A percentile compares a stretch with the other conserved stretches of the same genome.
Conservation (phyloP, 2,329 filamentous ascomycete genomes). For the Aspergillus sp. region DNA sequence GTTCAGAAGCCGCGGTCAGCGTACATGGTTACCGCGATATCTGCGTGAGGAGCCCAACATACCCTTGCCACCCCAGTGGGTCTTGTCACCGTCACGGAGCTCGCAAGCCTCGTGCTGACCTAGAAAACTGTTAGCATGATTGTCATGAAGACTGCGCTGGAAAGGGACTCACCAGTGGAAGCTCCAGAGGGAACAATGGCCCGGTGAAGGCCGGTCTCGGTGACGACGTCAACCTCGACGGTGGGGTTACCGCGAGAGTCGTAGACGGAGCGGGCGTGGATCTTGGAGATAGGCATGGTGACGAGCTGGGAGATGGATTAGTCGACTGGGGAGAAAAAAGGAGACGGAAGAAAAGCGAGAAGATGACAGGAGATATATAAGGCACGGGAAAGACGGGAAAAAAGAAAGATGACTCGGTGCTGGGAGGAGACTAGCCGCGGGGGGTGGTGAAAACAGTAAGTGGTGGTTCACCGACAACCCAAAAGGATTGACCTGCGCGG, state of each 20-base stretch:
- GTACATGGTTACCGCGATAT: not conserved
- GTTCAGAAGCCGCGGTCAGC: not conserved
- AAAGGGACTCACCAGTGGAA: slow-evolving; percentile 68
- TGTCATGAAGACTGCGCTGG: not conserved
- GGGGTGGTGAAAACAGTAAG: slow-evolving; percentile 18
- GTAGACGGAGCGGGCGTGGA: slow-evolving; percentile 93
- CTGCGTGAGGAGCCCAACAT: slow-evolving; percentile 17
- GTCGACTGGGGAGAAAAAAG: slow-evolving; percentile 23
- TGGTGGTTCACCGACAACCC: slow-evolving; percentile 39
- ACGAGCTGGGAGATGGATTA: slow-evolving; percentile 25
- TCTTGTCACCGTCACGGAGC: slow-evolving; percentile 86
- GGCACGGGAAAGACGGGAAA: slow-evolving; percentile 7
- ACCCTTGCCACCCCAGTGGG: slow-evolving; percentile 84
- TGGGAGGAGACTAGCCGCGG: slow-evolving; percentile 32
- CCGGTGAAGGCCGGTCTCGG: slow-evolving; percentile 93
- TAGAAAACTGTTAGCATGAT: slow-evolving; percentile 39
- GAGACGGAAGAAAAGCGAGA: slow-evolving; percentile 13
- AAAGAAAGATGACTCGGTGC: slow-evolving; percentile 17
- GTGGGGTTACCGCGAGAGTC: slow-evolving; percentile 98
- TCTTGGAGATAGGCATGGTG: slow-evolving; percentile 86
- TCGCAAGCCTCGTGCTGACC: slow-evolving; percentile 89
- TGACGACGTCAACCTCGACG: slow-evolving; percentile 96
- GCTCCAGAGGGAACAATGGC: slow-evolving; percentile 96
- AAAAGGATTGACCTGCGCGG: slow-evolving; percentile 30
- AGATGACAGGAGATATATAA: slow-evolving; percentile 16